A percentile compares a stretch with the other conserved stretches of the same genome.
Evolutionary conservation across 2,329 filamentous ascomycete species (phyloP).

Genomic region (Elsinoe necatrix): DNA sequence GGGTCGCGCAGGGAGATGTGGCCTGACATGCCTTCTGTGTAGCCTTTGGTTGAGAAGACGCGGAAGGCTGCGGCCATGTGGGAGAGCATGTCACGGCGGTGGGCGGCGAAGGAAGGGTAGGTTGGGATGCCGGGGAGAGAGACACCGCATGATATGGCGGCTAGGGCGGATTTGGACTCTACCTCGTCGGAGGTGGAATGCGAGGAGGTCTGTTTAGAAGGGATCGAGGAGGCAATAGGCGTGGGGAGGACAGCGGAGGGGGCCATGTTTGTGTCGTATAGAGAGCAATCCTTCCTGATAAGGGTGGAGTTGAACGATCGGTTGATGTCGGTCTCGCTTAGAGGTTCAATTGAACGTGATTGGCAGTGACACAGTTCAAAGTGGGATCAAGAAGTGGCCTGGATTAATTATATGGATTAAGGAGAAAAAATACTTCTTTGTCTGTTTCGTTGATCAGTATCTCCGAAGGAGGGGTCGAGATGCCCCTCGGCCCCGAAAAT

Average conservation of each 20-base stretch:
- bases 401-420: no score
- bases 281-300: no score
- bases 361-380: no score
- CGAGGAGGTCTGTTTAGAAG: conserved; percentile 8
- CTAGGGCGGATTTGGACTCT: conserved; percentile 27
- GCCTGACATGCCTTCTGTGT: conserved; percentile 60
- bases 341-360: no score
- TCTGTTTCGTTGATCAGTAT: no score
- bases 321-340: no score
- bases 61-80: conserved; percentile 62
- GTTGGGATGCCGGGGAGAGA: conserved; percentile 47
- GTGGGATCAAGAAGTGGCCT: no score
- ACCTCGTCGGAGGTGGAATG: conserved; percentile 12
- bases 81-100: conserved; percentile 55
- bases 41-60: conserved; percentile 56
- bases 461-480: no score
- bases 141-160: conserved; percentile 39
- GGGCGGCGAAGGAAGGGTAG: conserved; percentile 45
- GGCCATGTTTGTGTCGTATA: conserved; percentile 14
- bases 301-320: no score
- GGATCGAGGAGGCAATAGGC: conserved; percentile 13
- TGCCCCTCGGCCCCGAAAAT: no score
- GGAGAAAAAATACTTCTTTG: no score
- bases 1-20: conserved; percentile 62
- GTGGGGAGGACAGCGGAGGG: conserved; percentile 15